phyloP scores from a whole-genome alignment of 1,284 basidiomycete species.

The Vanrija sp. region DNA sequence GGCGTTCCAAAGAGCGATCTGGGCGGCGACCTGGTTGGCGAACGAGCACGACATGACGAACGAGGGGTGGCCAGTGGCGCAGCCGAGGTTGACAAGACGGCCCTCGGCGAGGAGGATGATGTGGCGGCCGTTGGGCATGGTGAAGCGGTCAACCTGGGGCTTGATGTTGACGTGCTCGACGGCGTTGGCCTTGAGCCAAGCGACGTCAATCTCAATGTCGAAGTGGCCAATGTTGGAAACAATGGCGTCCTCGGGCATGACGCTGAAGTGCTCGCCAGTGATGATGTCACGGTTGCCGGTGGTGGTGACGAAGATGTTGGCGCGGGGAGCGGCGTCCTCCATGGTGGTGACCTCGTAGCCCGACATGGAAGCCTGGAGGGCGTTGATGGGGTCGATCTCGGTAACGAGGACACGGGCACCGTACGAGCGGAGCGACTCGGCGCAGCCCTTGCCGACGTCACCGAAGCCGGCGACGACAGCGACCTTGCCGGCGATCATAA shows the following conservation, averaged over 20 bases:
- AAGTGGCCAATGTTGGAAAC: constrained; percentile 94
- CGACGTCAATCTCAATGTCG: constrained; percentile 98
- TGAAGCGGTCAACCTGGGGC: constrained; percentile 98
- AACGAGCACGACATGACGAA: constrained; percentile 99
- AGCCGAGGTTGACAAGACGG: constrained; percentile 98
- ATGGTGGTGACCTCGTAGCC: constrained; percentile 98
- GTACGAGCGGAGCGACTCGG: constrained; percentile 94
- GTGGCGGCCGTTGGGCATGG: constrained; percentile 85
- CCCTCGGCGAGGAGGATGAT: constrained; percentile 97
- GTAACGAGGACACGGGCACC: constrained; percentile 94
- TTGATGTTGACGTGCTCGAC: constrained; percentile 85
- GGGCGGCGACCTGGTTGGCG: constrained; percentile 96
- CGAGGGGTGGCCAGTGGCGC: constrained; percentile 83
- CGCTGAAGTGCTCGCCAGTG: constrained; percentile 83
- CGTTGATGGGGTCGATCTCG: constrained; percentile 99
- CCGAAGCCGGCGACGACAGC: constrained; percentile 98
- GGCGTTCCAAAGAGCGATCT: constrained; percentile 97
- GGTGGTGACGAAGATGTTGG: constrained; percentile 96
- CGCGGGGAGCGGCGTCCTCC: constrained; percentile 87
- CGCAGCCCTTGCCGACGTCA: constrained; percentile 99
- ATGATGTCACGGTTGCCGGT: constrained; percentile 99
- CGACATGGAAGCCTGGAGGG: constrained; percentile 98
- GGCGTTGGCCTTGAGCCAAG: constrained; percentile 95
- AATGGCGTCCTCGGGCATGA: constrained; percentile 95
- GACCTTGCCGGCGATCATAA: constrained; percentile 99